phyloP scores from a whole-genome alignment of 768 basidiomycete genomes.

The Kockovaella imperatae region DNA sequence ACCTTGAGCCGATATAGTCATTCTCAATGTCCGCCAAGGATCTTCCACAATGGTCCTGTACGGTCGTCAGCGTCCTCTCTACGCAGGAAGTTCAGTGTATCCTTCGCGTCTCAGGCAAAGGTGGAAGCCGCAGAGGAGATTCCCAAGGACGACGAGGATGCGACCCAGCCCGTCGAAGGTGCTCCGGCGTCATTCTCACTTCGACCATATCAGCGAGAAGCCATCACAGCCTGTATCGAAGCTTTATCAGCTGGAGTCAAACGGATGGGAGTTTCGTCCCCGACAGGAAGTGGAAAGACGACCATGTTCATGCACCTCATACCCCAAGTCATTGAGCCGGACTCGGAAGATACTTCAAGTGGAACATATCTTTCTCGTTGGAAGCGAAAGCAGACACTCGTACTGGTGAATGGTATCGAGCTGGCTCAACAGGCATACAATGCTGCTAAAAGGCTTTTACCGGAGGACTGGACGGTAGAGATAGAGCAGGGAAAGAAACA shows the following conservation, averaged over 20 bases:
- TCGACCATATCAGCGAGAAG: slow-evolving; percentile 82
- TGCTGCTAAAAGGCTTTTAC: slow-evolving; percentile 58
- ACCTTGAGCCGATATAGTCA: too few species aligned
- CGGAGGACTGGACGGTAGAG: slow-evolving; percentile 69
- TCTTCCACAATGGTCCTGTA: too few species aligned
- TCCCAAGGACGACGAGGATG: too few species aligned
- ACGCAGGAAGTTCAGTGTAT: too few species aligned
- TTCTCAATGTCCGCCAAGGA: too few species aligned
- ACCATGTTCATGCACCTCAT: slow-evolving; percentile 82
- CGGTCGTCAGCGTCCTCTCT: too few species aligned
- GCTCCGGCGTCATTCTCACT: slow-evolving; percentile 42
- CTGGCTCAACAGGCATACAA: slow-evolving; percentile 77
- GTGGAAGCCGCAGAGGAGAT: too few species aligned
- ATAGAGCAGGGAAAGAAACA: slow-evolving; percentile 78
- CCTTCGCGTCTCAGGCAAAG: too few species aligned
- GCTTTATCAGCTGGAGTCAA: slow-evolving; percentile 62
- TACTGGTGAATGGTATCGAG: slow-evolving; percentile 75
- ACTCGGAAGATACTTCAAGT: not conserved
- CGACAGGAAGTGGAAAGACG: slow-evolving; percentile 59
- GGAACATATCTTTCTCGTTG: not conserved
- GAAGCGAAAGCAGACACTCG: slow-evolving; percentile 55
- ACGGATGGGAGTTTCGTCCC: slow-evolving; percentile 45
- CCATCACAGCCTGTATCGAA: slow-evolving; percentile 65
- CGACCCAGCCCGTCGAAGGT: too few species aligned
- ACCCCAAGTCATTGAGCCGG: slow-evolving; percentile 50